These are phyloP conservation scores for Coniella vitis DNA, from an alignment of 2,329 filamentous ascomycete genomes.

Conservation along the genomic window DNA sequence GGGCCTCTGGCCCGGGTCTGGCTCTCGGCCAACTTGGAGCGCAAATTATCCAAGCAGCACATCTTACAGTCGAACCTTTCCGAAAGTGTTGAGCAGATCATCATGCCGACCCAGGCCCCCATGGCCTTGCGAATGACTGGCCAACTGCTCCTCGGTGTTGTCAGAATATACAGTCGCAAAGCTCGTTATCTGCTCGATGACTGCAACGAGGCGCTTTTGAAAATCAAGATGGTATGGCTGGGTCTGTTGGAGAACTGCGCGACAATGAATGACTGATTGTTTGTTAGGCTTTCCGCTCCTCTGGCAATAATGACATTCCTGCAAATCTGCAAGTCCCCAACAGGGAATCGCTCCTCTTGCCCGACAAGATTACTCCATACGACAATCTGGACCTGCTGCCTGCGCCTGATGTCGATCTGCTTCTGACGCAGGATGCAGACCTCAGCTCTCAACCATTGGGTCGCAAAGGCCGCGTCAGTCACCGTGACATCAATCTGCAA, in stretches of 20 bases:
- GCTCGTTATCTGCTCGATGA: conserved; percentile 94
- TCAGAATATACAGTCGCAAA: conserved; percentile 95
- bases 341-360: conserved; percentile 79
- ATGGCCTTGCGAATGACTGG: conserved; percentile 92
- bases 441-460: conserved; percentile 43
- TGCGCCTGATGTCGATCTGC: conserved; percentile 79
- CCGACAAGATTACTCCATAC: conserved; percentile 87
- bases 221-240: conserved; percentile 86
- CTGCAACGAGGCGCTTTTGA: conserved; percentile 94
- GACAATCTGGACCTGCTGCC: conserved; percentile 73
- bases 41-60: conserved; percentile 95
- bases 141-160: conserved; percentile 89
- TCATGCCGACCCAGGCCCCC: conserved; percentile 83
- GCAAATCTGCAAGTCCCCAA: conserved; percentile 72
- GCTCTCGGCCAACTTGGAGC: conserved; percentile 96
- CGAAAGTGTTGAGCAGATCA: conserved; percentile 91
- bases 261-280: conserved; percentile 26
- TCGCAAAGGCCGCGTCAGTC: conserved; percentile 51
- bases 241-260: background rate
- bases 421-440: conserved; percentile 54
- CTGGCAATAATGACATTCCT: conserved; percentile 93
- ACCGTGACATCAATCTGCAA: conserved; percentile 61
- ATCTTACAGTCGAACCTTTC: conserved; percentile 92
- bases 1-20: conserved; percentile 96
- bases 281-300: conserved; percentile 79